These are phyloP conservation scores for Aegilops longissima DNA, from an alignment of 176 grass and related monocot species.

Conservation along the genomic window DNA sequence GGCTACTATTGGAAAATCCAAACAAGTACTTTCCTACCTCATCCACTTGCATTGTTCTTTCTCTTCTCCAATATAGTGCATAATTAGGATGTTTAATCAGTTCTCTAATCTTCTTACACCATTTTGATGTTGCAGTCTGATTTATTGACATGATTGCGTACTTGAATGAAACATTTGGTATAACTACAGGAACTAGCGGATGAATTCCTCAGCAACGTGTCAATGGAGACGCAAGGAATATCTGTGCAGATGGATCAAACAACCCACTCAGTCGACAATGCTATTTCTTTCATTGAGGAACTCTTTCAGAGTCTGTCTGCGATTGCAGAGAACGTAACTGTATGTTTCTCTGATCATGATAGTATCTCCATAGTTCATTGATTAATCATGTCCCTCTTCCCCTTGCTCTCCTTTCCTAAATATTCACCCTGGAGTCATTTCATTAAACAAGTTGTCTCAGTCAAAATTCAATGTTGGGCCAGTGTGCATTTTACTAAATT, in stretches of 20 bases:
- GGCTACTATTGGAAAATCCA: conserved; percentile 23
- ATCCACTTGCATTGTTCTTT: conserved; percentile 4
- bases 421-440: neutral
- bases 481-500: conserved; percentile 20
- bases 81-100: conserved; percentile 4
- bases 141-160: conserved; percentile 28
- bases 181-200: conserved; percentile 50
- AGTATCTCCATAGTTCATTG: conserved; percentile 24
- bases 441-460: neutral
- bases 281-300: conserved; percentile 67
- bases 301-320: conserved; percentile 47
- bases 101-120: conserved; percentile 24
- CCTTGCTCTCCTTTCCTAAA: too few relatives aligned
- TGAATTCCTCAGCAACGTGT: conserved; percentile 29
- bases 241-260: conserved; percentile 45
- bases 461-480: conserved; percentile 13
- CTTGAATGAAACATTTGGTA: conserved; percentile 26
- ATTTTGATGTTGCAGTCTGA: conserved; percentile 21
- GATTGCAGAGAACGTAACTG: conserved; percentile 41
- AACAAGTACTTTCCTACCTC: conserved; percentile 46
- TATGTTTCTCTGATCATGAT: conserved; percentile 37
- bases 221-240: conserved; percentile 48
- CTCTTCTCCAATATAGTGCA: neutral
- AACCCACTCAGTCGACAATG: conserved; percentile 52
- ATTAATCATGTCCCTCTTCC: conserved; percentile 7